Evolutionary conservation across 495 filamentous ascomycete genomes (phyloP).

Genomic region (Barbatosphaeria neglecta): DNA sequence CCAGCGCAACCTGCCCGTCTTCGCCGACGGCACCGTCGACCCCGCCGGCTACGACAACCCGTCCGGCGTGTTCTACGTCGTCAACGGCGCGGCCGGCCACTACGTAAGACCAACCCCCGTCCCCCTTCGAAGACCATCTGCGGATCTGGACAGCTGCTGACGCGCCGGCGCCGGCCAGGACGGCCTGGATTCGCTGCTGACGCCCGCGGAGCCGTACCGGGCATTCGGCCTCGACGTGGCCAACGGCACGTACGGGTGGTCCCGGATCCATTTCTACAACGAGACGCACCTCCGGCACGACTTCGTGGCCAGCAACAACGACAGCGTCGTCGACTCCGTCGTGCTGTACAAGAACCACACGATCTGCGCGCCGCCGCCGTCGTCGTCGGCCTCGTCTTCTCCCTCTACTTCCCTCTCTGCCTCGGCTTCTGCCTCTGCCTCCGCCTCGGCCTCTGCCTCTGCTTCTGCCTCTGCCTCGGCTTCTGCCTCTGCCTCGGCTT

Average conservation of each 20-base stretch:
- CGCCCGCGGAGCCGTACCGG: conserved; percentile 1
- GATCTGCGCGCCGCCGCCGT: neutral
- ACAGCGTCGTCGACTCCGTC: conserved; percentile 18
- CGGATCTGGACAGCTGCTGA: no score
- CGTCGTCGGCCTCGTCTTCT: neutral
- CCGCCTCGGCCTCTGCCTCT: neutral
- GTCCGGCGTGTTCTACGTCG: conserved; percentile 36
- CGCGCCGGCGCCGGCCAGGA: conserved; percentile 13
- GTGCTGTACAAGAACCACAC: conserved; percentile 16
- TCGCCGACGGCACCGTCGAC: conserved; percentile 18
- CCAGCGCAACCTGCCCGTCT: conserved; percentile 22
- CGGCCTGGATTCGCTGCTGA: conserved; percentile 9
- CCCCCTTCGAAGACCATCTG: no score
- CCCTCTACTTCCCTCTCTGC: neutral
- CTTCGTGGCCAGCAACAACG: conserved; percentile 19
- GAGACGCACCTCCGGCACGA: conserved; percentile 20
- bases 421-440: neutral
- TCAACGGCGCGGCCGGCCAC: conserved; percentile 35
- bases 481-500: neutral
- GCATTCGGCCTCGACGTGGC: conserved; percentile 3
- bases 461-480: neutral
- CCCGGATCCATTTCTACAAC: conserved; percentile 20
- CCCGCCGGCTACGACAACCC: conserved; percentile 32
- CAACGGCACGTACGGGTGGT: conserved; percentile 17
- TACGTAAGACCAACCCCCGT: conserved; percentile 24